Percentiles rank a stretch among this genome's conserved stretches.
Evolutionary conservation across 169 alveolate genomes (phyloP).

Genomic region (Plasmodium malariae): DNA sequence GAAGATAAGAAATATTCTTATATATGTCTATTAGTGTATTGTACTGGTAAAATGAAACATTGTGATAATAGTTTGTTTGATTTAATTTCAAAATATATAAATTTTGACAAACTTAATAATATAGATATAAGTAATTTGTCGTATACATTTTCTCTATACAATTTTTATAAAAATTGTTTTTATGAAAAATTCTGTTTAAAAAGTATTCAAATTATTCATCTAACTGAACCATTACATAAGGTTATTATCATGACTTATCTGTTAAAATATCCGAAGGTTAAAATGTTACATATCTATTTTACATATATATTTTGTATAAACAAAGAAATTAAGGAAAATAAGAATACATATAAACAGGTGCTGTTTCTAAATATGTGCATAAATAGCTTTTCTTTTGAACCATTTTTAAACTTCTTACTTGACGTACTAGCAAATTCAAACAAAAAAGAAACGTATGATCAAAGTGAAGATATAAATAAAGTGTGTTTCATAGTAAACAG

Average conservation of each 20-base stretch:
- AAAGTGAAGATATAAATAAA: slow-evolving; percentile 14
- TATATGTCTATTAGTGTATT: slow-evolving; percentile 53
- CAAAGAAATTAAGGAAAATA: slow-evolving; percentile 40
- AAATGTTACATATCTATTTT: slow-evolving; percentile 46
- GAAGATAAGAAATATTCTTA: slow-evolving; percentile 52
- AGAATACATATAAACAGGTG: slow-evolving; percentile 25
- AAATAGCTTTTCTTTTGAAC: slow-evolving; percentile 56
- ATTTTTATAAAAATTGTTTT: slow-evolving; percentile 37
- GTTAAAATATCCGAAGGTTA: slow-evolving; percentile 36
- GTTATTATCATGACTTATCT: slow-evolving; percentile 56
- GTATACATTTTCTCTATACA: slow-evolving; percentile 63
- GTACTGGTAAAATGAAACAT: slow-evolving; percentile 72
- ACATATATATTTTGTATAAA: slow-evolving; percentile 17
- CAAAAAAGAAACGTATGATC: background rate
- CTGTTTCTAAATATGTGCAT: slow-evolving; percentile 52
- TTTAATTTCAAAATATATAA: slow-evolving; percentile 36
- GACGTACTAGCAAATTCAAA: background rate
- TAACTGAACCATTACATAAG: slow-evolving; percentile 51
- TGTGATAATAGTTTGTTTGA: slow-evolving; percentile 33
- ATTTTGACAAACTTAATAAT: slow-evolving; percentile 35
- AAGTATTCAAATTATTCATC: slow-evolving; percentile 28
- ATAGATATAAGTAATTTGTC: slow-evolving; percentile 75
- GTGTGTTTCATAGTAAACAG: slow-evolving; percentile 18
- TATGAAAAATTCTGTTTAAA: slow-evolving; percentile 46
- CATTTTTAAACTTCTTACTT: slow-evolving; percentile 35